A percentile compares a stretch with the other conserved stretches of the same genome.
phyloP scores from a whole-genome alignment of 2,329 filamentous ascomycete genomes.

The Parafenestella ontariensis region DNA sequence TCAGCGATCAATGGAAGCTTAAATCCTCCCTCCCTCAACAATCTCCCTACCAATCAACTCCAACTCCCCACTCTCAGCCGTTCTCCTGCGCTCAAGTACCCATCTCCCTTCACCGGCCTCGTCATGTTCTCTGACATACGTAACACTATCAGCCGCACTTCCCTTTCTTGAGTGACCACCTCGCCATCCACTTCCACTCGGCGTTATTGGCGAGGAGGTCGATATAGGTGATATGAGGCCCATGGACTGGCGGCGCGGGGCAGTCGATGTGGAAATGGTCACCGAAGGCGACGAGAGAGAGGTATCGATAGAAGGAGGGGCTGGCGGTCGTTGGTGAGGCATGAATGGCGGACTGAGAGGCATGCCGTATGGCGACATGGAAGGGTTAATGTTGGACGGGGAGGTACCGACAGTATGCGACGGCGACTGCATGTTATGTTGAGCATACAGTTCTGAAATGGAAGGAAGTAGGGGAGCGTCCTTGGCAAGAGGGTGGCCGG shows the following conservation, averaged over 20 bases:
- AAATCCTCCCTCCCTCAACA: slow-evolving; percentile 61
- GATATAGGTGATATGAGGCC: slow-evolving; percentile 44
- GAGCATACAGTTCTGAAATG: slow-evolving; percentile 22
- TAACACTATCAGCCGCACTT: slow-evolving; percentile 70
- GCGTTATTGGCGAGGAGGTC: slow-evolving; percentile 42
- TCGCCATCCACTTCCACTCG: slow-evolving; percentile 38
- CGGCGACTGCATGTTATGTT: slow-evolving; percentile 21
- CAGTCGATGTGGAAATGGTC: slow-evolving; percentile 26
- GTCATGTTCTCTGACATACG: slow-evolving; percentile 69
- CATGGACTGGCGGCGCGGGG: slow-evolving; percentile 36
- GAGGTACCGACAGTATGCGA: slow-evolving; percentile 24
- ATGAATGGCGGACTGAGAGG: slow-evolving; percentile 35
- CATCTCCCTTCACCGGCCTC: slow-evolving; percentile 66
- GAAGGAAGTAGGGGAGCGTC: slow-evolving; percentile 26
- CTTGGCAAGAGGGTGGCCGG: slow-evolving; percentile 8
- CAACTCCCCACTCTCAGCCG: slow-evolving; percentile 69
- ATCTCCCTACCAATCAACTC: slow-evolving; percentile 71
- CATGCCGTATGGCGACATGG: slow-evolving; percentile 31
- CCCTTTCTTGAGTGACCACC: slow-evolving; percentile 47
- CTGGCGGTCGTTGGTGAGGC: slow-evolving; percentile 24
- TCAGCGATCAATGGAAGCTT: background rate
- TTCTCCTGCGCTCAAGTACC: slow-evolving; percentile 73
- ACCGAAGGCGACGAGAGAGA: slow-evolving; percentile 34
- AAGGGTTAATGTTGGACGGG: slow-evolving; percentile 25
- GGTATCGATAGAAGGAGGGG: slow-evolving; percentile 32